Evolutionary conservation across 257 asterid species (phyloP), one percentile per base, ranked within the genome.

Genomic region (Capsicum chinense): DNA sequence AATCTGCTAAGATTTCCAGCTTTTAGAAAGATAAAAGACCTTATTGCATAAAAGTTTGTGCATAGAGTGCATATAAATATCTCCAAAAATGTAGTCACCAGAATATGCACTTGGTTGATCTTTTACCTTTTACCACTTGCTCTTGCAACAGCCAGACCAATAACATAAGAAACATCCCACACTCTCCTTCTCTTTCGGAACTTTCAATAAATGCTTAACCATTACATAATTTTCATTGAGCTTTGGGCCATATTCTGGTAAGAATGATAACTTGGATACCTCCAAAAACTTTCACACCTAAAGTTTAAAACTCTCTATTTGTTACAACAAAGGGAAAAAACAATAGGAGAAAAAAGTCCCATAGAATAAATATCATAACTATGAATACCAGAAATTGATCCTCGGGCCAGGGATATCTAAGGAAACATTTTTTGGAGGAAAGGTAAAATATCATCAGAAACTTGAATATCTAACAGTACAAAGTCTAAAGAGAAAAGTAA

Each of bases 271-370:
- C 89, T 86, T 93, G 64, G 99, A 97, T 83, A 93, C 99, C 93
- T 97, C 98, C 97, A 97, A 89, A 88, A 97, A 97, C 91, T 88
- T 93, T 93, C 98, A 94, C 58, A 96, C 99, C 99, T 95, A 80
- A 80, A 83, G 86, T 63, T 69, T 15, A 14, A 21, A 69, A 59
- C 57, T 15, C 63, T 76, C 81, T 76, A 76, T 13, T 12, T 76
- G 63, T 76, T 52, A 76, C 67, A 82, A 16, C 64, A 54, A 66
- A 15, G 42, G 63, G 57, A 82, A 82, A 21, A 69, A 86, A 33
- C 64, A 76, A 52, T 14, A 54, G 42, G 63, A 76, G 63, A 17
- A 76, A 5, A 21, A 74, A 50, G 7, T 74, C 47, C 42, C 80
- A 74, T 50, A 21, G 13, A 74, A 14, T 8, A 76, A 76, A 76